Base-by-base conservation (phyloP, 2,329 filamentous ascomycete species). In the Pseudogymnoascus sp. region DNA sequence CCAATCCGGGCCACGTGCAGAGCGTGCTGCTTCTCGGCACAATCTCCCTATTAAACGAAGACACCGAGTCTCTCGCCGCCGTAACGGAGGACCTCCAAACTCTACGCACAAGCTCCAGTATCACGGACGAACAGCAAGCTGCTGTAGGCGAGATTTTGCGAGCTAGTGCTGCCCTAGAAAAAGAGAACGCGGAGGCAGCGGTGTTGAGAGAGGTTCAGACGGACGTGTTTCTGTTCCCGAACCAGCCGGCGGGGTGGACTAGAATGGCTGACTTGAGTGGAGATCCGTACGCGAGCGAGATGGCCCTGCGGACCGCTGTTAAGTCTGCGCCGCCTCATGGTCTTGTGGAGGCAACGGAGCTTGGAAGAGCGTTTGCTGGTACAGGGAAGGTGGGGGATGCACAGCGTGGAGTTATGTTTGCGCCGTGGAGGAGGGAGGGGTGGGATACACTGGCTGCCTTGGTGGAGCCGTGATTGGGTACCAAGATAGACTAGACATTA, bases 21-120 rank as follows among this genome's bases (percentile, higher is more conserved):
- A 88, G 91, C 0, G 84, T 95, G 1, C 82, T 92, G 0, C 81
- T 97, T 3, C 80, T 99, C 0, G 92, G 92, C 0, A 87, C 90
- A 2, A 89, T 97, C 67, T 90, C 91, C 0, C 79, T 95, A 2
- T 75, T 97, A 0, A 91, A 96, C 63, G 80, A 85, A 13, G 92
- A 97, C 69, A 78, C 80, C 18, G 91, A 95, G 67, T 89, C 87
- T 1, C 77, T 93, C 7, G 88, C 91, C 61, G 92, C 92, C 0
- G 92, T 96, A 0, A 80, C 85, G 2, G 84, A 88, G 5, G 91
- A 96, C 71, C 81, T 99, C 9, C 81, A 90, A 55, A 78, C 77
- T 2, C 79, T 97, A 55, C 84, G 91, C 33, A 88, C 86, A 0
- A 85, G 82, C 60, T 82, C 88, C 60, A 80, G 80, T 58, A 79